Percentiles rank a stretch among this genome's conserved stretches.
Evolutionary conservation across 345 rosid genomes (phyloP).

Genomic region (Eucalyptus leucophloia): DNA sequence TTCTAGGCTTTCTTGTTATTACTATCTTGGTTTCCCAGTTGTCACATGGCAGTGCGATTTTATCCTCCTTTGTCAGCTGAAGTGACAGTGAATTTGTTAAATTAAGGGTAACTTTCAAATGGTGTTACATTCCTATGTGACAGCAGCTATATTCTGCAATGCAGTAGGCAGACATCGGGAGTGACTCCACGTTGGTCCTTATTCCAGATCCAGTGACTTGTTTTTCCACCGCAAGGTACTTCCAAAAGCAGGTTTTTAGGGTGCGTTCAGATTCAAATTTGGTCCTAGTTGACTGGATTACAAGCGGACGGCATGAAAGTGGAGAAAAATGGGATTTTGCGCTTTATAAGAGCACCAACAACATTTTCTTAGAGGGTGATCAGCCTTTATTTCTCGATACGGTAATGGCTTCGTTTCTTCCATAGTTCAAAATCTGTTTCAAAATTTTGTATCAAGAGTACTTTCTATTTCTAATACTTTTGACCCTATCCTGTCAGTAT

Average conservation of each 20-base stretch:
- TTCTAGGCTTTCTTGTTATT: not conserved
- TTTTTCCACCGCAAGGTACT: conserved; percentile 78
- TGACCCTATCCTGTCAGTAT: not conserved
- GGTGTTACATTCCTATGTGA: not conserved
- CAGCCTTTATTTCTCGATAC: conserved; percentile 75
- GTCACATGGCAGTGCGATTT: not conserved
- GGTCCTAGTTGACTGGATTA: conserved; percentile 86
- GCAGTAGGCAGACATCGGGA: conserved; percentile 78
- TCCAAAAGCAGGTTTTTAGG: conserved; percentile 75
- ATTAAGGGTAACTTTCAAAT: not conserved
- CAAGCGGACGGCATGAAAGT: conserved; percentile 85
- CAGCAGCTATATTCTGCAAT: not conserved
- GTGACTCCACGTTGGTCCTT: conserved; percentile 48
- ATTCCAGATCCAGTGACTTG: conserved; percentile 95
- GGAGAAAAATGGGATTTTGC: conserved; percentile 93
- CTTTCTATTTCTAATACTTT: not conserved
- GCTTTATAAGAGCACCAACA: conserved; percentile 75
- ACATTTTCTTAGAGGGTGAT: conserved; percentile 36
- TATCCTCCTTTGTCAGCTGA: not conserved
- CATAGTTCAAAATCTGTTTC: not conserved
- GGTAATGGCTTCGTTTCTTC: conserved; percentile 12
- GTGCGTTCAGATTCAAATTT: conserved; percentile 54
- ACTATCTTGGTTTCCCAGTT: not conserved
- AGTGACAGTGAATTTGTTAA: not conserved
- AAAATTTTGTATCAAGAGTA: not conserved